Conservation (phyloP, 2,329 filamentous ascomycete genomes). For the Nannizzia gypsea region DNA sequence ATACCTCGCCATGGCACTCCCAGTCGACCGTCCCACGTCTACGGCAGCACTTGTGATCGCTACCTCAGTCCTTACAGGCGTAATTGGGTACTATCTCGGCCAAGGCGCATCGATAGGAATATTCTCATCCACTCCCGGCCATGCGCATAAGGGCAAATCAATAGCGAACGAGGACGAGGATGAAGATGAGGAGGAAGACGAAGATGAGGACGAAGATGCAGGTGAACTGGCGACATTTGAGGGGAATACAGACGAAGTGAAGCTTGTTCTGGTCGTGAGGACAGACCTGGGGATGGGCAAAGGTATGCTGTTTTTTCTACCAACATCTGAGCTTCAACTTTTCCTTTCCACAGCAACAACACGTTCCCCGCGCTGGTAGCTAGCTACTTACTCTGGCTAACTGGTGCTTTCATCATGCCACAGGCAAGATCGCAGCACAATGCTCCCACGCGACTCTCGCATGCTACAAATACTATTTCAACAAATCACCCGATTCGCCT, state of each 20-base stretch:
- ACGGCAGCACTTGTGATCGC: conserved; percentile 53
- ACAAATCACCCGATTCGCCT: conserved; percentile 41
- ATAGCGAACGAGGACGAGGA: conserved; percentile 23
- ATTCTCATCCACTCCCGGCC: conserved; percentile 45
- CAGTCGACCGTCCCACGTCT: conserved; percentile 35
- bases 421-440: conserved; percentile 95
- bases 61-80: conserved; percentile 60
- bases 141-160: conserved; percentile 12
- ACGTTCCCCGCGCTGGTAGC: background rate
- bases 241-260: conserved; percentile 67
- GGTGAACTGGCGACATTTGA: conserved; percentile 38
- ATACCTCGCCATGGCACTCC: conserved; percentile 6
- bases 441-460: conserved; percentile 92
- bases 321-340: background rate
- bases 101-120: conserved; percentile 59
- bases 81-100: conserved; percentile 64
- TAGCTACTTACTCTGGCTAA: background rate
- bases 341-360: background rate
- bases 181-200: conserved; percentile 36
- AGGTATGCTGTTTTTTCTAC: conserved; percentile 43
- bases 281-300: conserved; percentile 97
- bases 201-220: conserved; percentile 52
- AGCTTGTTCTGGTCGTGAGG: conserved; percentile 81
- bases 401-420: background rate
- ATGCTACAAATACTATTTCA: conserved; percentile 77